phyloP scores from a whole-genome alignment of 768 basidiomycete genomes.

The Boletus rubroflammeus region DNA sequence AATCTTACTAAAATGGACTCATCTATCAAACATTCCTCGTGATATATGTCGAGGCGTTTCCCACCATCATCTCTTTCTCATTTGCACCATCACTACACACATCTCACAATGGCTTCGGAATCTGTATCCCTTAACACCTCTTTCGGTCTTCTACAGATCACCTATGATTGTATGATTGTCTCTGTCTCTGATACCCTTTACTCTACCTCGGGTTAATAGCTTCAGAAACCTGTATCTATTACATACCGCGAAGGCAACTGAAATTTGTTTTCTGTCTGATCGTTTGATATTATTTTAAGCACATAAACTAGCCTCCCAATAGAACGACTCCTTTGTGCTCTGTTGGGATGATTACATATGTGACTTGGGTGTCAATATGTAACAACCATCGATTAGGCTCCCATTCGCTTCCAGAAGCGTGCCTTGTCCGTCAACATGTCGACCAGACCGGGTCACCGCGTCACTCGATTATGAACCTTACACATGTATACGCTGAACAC shows the following conservation, averaged over 20 bases:
- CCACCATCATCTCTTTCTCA: constrained; percentile 24
- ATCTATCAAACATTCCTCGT: constrained; percentile 9
- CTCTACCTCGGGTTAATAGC: constrained; percentile 28
- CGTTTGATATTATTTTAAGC: neutral
- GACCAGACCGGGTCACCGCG: neutral
- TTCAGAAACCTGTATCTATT: constrained; percentile 29
- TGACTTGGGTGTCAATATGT: neutral
- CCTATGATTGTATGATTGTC: constrained; percentile 21
- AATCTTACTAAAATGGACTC: constrained; percentile 19
- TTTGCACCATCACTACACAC: constrained; percentile 18
- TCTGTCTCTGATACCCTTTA: constrained; percentile 29
- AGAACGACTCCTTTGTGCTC: neutral
- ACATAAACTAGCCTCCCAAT: neutral
- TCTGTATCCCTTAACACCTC: constrained; percentile 27
- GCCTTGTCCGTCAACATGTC: constrained; percentile 6
- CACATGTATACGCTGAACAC: neutral
- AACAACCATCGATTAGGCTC: neutral
- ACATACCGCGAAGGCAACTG: constrained; percentile 10
- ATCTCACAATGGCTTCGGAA: constrained; percentile 19
- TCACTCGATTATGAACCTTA: neutral
- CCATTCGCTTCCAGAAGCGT: neutral
- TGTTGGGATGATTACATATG: constrained; percentile 1
- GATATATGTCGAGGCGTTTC: constrained; percentile 19
- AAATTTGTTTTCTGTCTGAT: constrained; percentile 3
- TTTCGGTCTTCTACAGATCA: constrained; percentile 11